phyloP scores from a whole-genome alignment of 1,284 basidiomycete genomes.

The Fomitopsis palustris region DNA sequence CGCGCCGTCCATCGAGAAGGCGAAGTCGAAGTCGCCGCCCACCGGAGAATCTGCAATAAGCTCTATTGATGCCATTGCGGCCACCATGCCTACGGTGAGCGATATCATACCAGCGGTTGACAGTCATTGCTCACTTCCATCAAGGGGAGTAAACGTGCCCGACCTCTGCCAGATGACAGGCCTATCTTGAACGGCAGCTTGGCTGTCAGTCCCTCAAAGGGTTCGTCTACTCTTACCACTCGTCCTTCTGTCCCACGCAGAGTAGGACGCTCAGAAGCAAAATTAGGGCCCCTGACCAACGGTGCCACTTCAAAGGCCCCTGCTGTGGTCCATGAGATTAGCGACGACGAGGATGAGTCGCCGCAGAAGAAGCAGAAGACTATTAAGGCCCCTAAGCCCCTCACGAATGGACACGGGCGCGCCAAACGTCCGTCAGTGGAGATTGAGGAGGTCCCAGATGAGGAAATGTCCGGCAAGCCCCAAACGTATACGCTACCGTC shows the following conservation, averaged over 20 bases:
- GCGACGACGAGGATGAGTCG: constrained; percentile 25
- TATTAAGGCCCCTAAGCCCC: constrained; percentile 14
- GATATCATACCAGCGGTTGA: neutral
- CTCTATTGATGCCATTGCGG: constrained; percentile 65
- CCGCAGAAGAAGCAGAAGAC: constrained; percentile 39
- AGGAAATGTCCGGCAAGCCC: constrained; percentile 19
- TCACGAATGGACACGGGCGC: neutral
- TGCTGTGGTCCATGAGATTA: constrained; percentile 22
- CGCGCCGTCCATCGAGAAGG: constrained; percentile 6
- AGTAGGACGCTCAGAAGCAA: constrained; percentile 21
- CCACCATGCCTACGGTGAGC: constrained; percentile 64
- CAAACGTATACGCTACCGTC: constrained; percentile 25
- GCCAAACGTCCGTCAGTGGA: constrained; percentile 13
- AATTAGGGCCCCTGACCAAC: constrained; percentile 13
- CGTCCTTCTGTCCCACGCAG: constrained; percentile 13
- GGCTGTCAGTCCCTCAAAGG: neutral
- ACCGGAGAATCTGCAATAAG: constrained; percentile 37
- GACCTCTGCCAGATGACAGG: constrained; percentile 48
- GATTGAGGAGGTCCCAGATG: constrained; percentile 32
- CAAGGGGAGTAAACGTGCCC: constrained; percentile 68
- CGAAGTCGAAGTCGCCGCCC: constrained; percentile 7
- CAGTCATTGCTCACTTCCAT: neutral
- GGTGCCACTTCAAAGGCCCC: constrained; percentile 9
- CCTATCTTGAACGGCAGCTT: constrained; percentile 14
- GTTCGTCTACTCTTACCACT: constrained; percentile 12